Conservation (phyloP, 495 filamentous ascomycete genomes). For the Apodospora peruviana region DNA sequence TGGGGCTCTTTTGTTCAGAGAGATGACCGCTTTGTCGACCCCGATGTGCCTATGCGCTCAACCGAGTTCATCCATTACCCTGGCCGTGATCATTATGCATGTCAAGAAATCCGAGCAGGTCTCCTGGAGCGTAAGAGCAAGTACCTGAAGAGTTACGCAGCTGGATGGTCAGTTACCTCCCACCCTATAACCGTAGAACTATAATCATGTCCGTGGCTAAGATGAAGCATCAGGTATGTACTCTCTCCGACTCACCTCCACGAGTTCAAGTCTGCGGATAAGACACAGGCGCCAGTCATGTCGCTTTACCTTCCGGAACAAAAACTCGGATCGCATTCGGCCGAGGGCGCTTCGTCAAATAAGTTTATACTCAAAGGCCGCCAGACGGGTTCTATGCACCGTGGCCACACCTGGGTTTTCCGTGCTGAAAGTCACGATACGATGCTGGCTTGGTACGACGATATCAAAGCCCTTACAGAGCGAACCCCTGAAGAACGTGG, state of each 20-base stretch:
- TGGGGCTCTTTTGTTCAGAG: slow-evolving; percentile 79
- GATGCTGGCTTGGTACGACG: slow-evolving; percentile 95
- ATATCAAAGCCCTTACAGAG: slow-evolving; percentile 81
- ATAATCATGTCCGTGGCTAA: not conserved
- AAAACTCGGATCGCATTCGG: slow-evolving; percentile 88
- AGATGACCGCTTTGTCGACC: slow-evolving; percentile 85
- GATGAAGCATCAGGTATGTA: slow-evolving; percentile 65
- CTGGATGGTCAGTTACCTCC: slow-evolving; percentile 70
- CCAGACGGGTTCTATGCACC: slow-evolving; percentile 88
- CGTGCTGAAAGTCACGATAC: slow-evolving; percentile 90
- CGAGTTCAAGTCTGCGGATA: slow-evolving; percentile 89
- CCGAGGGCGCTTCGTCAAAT: slow-evolving; percentile 80
- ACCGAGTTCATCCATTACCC: slow-evolving; percentile 86
- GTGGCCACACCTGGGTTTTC: slow-evolving; percentile 97
- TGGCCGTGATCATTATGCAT: slow-evolving; percentile 83
- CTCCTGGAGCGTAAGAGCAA: slow-evolving; percentile 97
- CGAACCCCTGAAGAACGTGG: slow-evolving; percentile 84
- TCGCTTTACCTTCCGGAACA: slow-evolving; percentile 91
- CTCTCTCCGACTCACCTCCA: slow-evolving; percentile 94
- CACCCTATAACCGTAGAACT: not conserved
- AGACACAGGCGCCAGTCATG: slow-evolving; percentile 73
- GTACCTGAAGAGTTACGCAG: slow-evolving; percentile 95
- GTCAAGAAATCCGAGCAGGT: slow-evolving; percentile 79
- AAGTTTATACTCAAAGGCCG: slow-evolving; percentile 97
- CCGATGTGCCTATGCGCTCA: slow-evolving; percentile 68